These are phyloP conservation scores for Vitis labrusca DNA, from an alignment of 164 flowering plant genomes.

Conservation along the genomic window DNA sequence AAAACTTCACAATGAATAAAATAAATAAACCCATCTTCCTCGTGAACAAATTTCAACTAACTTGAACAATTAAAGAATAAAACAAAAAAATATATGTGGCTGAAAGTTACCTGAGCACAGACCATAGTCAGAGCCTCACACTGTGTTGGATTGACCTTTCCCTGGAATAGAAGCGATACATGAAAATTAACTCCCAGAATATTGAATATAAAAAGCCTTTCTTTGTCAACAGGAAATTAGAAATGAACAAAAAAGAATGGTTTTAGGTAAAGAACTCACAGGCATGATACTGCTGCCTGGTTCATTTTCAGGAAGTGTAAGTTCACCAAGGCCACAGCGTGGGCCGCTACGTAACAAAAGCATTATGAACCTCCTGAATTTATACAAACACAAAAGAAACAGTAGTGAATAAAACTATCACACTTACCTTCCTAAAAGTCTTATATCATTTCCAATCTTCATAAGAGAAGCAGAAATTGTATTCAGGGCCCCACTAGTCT, in stretches of 20 bases:
- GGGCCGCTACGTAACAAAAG: constrained; percentile 73
- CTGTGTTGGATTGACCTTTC: constrained; percentile 98
- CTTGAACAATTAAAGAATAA: too few species aligned
- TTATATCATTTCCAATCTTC: constrained; percentile 95
- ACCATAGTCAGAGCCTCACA: constrained; percentile 99
- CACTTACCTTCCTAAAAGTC: constrained; percentile 85
- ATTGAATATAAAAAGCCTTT: too few species aligned
- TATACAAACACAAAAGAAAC: background rate
- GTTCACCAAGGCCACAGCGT: constrained; percentile 98
- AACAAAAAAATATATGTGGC: too few species aligned
- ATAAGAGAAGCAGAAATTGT: constrained; percentile 85
- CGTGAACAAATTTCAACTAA: too few species aligned
- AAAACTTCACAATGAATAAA: too few species aligned
- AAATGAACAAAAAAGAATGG: background rate
- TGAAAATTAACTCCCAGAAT: background rate
- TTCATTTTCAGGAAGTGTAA: constrained; percentile 97
- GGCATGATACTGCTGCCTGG: constrained; percentile 99
- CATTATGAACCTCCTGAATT: constrained; percentile 2
- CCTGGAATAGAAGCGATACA: constrained; percentile 49
- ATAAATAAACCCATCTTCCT: too few species aligned
- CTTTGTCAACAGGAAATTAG: background rate
- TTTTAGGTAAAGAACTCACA: constrained; percentile 36
- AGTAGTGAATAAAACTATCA: background rate
- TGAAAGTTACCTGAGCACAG: constrained; percentile 83
- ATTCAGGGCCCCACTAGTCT: constrained; percentile 92